These are phyloP conservation scores for Scheffersomyces lignicola DNA, from an alignment of 1,139 yeast species.

Conservation along the genomic window DNA sequence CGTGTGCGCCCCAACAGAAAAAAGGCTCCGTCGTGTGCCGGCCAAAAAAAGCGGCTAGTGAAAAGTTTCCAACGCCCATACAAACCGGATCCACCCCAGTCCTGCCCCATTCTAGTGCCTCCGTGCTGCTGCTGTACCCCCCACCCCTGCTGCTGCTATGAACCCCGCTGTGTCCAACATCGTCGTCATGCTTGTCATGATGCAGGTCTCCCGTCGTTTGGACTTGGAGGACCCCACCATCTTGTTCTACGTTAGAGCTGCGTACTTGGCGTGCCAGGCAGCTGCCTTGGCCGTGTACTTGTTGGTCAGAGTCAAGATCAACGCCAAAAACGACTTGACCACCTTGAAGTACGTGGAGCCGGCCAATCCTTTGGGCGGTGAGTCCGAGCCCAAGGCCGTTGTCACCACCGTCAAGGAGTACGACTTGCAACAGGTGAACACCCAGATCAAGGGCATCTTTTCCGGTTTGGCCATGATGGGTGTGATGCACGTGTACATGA, in stretches of 20 bases:
- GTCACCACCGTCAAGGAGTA: constrained; percentile 94
- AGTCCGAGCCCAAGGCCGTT: constrained; percentile 67
- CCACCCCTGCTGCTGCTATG: no score
- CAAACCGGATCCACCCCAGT: no score
- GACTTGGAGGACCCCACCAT: constrained; percentile 85
- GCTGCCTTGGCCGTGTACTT: constrained; percentile 68
- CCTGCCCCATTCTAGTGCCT: no score
- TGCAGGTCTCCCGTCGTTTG: constrained; percentile 90
- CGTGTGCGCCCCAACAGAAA: no score
- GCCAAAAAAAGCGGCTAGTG: no score
- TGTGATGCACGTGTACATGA: constrained; percentile 97
- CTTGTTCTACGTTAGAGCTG: constrained; percentile 73
- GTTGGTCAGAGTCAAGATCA: constrained; percentile 59
- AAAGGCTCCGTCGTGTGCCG: no score
- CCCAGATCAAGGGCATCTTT: constrained; percentile 78
- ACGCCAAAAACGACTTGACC: constrained; percentile 83
- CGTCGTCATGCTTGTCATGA: constrained; percentile 91
- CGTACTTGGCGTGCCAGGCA: constrained; percentile 67
- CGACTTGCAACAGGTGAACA: constrained; percentile 82
- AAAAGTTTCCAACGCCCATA: no score
- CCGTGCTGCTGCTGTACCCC: no score
- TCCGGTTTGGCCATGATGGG: constrained; percentile 97
- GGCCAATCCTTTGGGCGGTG: constrained; percentile 77
- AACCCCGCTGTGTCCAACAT: constrained; percentile 88
- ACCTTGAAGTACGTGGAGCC: constrained; percentile 90